Base-by-base conservation (phyloP, 2,329 filamentous ascomycete species). In the Colletotrichum sp. region DNA sequence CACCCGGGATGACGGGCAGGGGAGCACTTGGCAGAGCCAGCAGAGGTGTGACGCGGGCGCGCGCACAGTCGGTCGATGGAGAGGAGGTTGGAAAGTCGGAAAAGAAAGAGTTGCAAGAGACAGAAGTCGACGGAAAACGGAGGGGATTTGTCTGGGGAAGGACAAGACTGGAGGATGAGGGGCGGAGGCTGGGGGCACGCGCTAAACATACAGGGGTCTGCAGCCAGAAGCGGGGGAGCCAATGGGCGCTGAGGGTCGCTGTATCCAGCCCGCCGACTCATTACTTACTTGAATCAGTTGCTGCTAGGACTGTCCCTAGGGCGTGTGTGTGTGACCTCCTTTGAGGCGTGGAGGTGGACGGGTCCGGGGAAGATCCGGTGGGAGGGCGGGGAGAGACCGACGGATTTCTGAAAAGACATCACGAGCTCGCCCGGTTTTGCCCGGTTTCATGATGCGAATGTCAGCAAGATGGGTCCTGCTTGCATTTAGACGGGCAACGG, bases 81-180 rank as follows among this genome's bases (percentile, higher is more conserved):
- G 21, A 34, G 39, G 26, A 76, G 57, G 59, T 60, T 59, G 63
- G 34, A 60, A 65, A 32, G 64, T 76, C 73, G 70, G 73, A 73
- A 76, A 76, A 73, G 59, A 62, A n/a, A 64, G 64, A 76, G 70
- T 39, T 44, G 32, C 24, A 30, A 21, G 57, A 71, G 63, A 68
- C 69, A 66, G 26, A 65, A 71, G 60, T 64, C 44, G 59, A 65
- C 73, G 73, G 73, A 76, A 73, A 76, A 76, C 44, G 59, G 59
- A 39, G 64, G 70, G 44, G 63, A 65, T 73, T 76, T 69, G 69
- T 52, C 69, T 76, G 69, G 69, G 57, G 73, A 76, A 69, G 32
- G 16, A 68, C 62, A 32, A 62, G 71, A 64, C 55, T 39, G 18
- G 60, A 66, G 49, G 55, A 64, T 21, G 67, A 49, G 52, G 67